Base-by-base conservation (phyloP, 177 flowering plant genomes). In the Telopea speciosissima region DNA sequence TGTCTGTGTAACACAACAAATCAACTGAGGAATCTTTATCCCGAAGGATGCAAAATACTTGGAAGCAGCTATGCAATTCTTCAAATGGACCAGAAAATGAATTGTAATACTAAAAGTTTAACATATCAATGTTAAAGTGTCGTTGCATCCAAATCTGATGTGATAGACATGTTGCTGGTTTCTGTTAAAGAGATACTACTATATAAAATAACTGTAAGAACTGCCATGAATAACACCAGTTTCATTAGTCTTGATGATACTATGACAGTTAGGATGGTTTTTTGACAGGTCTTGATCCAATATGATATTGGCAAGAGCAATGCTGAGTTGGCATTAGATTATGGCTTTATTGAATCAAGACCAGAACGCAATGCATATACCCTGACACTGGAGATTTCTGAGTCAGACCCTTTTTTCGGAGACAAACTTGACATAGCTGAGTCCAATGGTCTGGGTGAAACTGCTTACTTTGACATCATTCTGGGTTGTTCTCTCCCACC, bases 371-470 rank as follows among this genome's bases (percentile, higher is more conserved):
- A 86, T 70, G 72, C 85, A 36, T 94, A 74, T 75, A 89, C 97
- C n/a, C 72, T 92, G 65, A 89, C 97, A 9, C 78, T 94, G 3
- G 86, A 79, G 74, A 92, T 94, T 71, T 70, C 97, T 14, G 91
- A 89, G 69, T 86, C 97, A 26, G 97, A 92, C 72, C 87, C 87
- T 4, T 89, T 90, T 78, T 86, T 75, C 61, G 91, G 79, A 25
- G 97, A 94, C 83, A 94, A 94, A 82, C 86, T 90, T 68, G 99
- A 92, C 77, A 89, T 94, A 71, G 97, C 97, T 3, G 97, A 94
- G 84, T 52, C 84, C 22, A 92, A 90, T 77, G 96, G 92, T 44
- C 72, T 86, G 31, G 87, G 88, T 12, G 86, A 85, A 80, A 81
- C 86, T 75, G 97, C 90, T 33, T 85, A 85, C 69, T 95, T 95